A percentile compares a stretch with the other conserved stretches of the same genome.
phyloP scores from a whole-genome alignment of 2,329 filamentous ascomycete genomes.

The Alternaria novae-zelandiae region DNA sequence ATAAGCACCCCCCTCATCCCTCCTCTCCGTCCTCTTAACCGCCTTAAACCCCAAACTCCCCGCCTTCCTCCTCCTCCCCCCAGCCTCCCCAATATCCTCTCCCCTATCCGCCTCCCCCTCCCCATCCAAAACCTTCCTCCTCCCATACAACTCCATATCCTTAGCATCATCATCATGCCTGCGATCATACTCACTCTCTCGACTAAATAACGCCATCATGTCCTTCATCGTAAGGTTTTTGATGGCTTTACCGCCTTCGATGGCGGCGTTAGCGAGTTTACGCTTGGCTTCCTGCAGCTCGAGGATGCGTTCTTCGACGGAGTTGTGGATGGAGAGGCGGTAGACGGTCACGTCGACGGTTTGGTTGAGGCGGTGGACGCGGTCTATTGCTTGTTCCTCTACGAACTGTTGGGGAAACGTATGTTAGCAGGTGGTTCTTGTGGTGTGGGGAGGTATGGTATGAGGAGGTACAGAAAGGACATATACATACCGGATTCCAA shows the following conservation, averaged over 20 bases:
- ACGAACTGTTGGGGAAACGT: slow-evolving; percentile 69
- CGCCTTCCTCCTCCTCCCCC: slow-evolving; percentile 29
- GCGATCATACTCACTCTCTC: slow-evolving; percentile 64
- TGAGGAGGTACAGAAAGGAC: too few relatives aligned
- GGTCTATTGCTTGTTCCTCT: slow-evolving; percentile 98
- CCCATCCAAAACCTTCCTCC: slow-evolving; percentile 37
- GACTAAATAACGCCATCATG: slow-evolving; percentile 87
- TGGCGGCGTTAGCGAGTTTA: slow-evolving; percentile 86
- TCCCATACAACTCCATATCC: slow-evolving; percentile 44
- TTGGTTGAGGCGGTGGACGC: slow-evolving; percentile 97
- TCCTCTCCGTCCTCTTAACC: slow-evolving; percentile 17
- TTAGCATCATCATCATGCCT: slow-evolving; percentile 50
- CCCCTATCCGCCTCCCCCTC: slow-evolving; percentile 6
- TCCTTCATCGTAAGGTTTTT: slow-evolving; percentile 91
- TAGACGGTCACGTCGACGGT: slow-evolving; percentile 94
- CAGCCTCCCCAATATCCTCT: slow-evolving; percentile 16
- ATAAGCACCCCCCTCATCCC: slow-evolving; percentile 51
- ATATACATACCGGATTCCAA: slow-evolving; percentile 81
- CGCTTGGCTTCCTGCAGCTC: slow-evolving; percentile 94
- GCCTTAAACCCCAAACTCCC: slow-evolving; percentile 37
- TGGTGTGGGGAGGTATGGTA: not conserved
- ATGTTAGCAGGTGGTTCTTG: not conserved
- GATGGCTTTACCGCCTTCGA: slow-evolving; percentile 79
- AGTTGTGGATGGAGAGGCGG: slow-evolving; percentile 84
- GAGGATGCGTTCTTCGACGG: slow-evolving; percentile 94